Evolutionary conservation across 768 basidiomycete genomes (phyloP), one percentile per base, ranked within the genome.

Genomic region (Lentinus tigrinus): DNA sequence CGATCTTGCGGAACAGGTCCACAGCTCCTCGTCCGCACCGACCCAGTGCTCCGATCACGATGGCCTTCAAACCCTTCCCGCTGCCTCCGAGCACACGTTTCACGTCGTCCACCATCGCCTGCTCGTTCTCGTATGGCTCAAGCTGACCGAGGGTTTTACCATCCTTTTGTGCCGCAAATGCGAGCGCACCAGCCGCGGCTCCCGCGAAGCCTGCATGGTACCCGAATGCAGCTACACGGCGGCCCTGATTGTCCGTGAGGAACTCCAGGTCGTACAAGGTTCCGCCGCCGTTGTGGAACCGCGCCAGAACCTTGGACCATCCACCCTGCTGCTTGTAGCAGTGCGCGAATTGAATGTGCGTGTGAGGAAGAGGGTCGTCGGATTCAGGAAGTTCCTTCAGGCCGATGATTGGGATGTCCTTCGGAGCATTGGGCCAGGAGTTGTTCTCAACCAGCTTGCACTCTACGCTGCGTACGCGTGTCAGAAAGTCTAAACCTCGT

Each of bases 121-220:
- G 67, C 70, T 98, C 97, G 67, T 96, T 92, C 55, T 76, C 76
- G 67, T 88, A 99, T 4, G 97, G 92, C 62, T 87, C 81, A 62
- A 98, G 75, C 26, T 71, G 75, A 4, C 89, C 91, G 28, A 96
- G 76, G 4, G 73, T 73, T 65, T 82, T 71, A 1, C 84, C 86
- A 46, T 81, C 76, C 61, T 80, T 78, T 52, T 88, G 82, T 21
- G 89, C 80, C 1, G 88, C 91, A 34, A 86, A 72, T 3, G 92
- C 93, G 26, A 98, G 81, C 8, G 91, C 91, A 21, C 91, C 89
- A 0, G 91, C 94, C 5, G 95, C 96, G 10, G 95, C 93, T 16
- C 97, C 97, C n/a, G 96, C 95, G 67, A 98, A 99, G 4, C 97
- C 97, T 13, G 97, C 97, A 72, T 98, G 92, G 77, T 89, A 99